These are phyloP conservation scores for Solanum tarijense DNA, from an alignment of 257 asterid species.

Conservation along the genomic window DNA sequence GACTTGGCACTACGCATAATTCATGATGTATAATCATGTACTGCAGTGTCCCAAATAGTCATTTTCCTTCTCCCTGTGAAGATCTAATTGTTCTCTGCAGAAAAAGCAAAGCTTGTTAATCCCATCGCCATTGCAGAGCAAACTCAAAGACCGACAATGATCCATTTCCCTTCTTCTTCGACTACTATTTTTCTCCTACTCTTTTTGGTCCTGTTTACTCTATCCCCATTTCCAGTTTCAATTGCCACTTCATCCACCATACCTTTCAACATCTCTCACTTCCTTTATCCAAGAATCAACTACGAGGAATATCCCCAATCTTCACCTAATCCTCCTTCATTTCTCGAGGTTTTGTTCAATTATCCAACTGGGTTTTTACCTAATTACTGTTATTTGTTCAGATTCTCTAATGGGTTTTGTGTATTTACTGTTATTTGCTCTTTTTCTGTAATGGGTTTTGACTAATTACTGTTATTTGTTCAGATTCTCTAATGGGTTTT, in stretches of 20 bases:
- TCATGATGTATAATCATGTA: neutral
- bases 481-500: neutral
- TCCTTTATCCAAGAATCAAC: constrained; percentile 34
- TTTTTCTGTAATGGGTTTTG: too few species aligned
- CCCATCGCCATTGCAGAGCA: neutral
- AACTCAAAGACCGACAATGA: constrained; percentile 7
- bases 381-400: neutral
- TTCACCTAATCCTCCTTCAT: constrained; percentile 18
- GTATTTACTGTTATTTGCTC: neutral
- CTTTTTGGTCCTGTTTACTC: neutral
- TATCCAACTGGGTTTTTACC: neutral
- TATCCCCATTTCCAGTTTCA: constrained; percentile 17
- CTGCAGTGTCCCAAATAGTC: neutral
- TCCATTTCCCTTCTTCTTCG: neutral
- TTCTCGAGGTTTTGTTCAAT: neutral
- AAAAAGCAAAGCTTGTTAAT: neutral
- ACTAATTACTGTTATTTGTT: neutral
- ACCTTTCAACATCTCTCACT: constrained; percentile 39
- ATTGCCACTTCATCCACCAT: constrained; percentile 25
- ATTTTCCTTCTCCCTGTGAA: neutral
- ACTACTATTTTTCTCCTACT: constrained; percentile 4
- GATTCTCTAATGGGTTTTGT: neutral
- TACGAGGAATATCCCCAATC: constrained; percentile 17
- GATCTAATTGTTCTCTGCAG: neutral
- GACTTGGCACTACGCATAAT: neutral